Conservation (phyloP, 2,329 filamentous ascomycete species). For the Fusarium sp. region DNA sequence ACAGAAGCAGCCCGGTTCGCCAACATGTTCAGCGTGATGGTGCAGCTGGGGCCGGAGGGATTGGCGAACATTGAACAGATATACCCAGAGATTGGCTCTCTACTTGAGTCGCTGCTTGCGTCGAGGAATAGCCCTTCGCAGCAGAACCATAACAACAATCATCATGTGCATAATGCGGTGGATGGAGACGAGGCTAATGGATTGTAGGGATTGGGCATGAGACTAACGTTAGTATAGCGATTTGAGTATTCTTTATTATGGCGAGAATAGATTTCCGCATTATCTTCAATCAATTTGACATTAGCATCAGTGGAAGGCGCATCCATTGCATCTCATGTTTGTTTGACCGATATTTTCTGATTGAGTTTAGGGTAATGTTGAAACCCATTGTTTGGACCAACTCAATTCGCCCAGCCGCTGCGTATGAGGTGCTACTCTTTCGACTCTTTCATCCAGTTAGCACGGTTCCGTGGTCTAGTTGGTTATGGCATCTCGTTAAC, state of each 20-base stretch:
- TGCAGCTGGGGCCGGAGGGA: conserved; percentile 44
- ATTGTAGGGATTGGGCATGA: conserved; percentile 7
- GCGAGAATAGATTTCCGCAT: conserved; percentile 21
- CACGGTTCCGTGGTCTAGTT: conserved; percentile 48
- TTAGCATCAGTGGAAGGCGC: not conserved
- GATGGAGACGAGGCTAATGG: conserved; percentile 35
- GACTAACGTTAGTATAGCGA: conserved; percentile 18
- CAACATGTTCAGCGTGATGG: conserved; percentile 45
- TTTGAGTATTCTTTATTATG: conserved; percentile 7
- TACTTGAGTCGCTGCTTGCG: conserved; percentile 42
- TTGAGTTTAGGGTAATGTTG: not conserved
- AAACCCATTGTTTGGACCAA: not conserved
- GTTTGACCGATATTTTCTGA: not conserved
- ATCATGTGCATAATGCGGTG: conserved; percentile 29
- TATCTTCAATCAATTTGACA: not conserved
- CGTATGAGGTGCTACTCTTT: fast-evolving
- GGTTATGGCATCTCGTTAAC: conserved; percentile 50
- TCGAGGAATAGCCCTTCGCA: conserved; percentile 32
- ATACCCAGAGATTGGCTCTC: conserved; percentile 47
- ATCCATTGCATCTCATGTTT: not conserved
- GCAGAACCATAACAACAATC: conserved; percentile 18
- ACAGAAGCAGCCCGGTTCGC: conserved; percentile 43
- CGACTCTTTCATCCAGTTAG: fast-evolving
- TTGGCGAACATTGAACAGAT: conserved; percentile 45
- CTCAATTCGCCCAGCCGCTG: fast-evolving